A percentile compares a stretch with the other conserved stretches of the same genome.
phyloP scores from a whole-genome alignment of 768 basidiomycete genomes.

The Leucogyrophana mollusca region DNA sequence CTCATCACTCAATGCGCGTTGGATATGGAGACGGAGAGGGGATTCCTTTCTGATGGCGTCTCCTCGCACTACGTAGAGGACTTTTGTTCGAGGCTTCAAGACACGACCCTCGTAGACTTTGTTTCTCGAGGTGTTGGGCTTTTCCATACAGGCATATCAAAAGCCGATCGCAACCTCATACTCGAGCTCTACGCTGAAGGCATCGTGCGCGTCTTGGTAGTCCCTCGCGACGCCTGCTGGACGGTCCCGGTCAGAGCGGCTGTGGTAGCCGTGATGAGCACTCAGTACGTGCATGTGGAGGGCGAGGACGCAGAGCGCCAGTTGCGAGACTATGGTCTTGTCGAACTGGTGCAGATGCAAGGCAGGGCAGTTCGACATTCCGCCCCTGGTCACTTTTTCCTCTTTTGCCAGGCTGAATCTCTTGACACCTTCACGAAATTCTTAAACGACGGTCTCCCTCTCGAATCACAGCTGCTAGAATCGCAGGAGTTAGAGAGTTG shows the following conservation, averaged over 20 bases:
- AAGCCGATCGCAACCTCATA: conserved; percentile 66
- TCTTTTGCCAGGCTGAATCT: conserved; percentile 89
- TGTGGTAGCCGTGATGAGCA: conserved; percentile 87
- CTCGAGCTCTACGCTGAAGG: conserved; percentile 83
- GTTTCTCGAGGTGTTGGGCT: conserved; percentile 86
- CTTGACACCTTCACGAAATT: conserved; percentile 81
- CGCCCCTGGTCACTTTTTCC: conserved; percentile 63
- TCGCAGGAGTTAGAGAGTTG: conserved; percentile 46
- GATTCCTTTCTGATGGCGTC: conserved; percentile 58
- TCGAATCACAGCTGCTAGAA: conserved; percentile 77
- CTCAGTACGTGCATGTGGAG: conserved; percentile 71
- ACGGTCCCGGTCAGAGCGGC: conserved; percentile 80
- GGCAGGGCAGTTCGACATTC: conserved; percentile 72
- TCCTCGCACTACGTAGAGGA: conserved; percentile 57
- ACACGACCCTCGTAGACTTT: conserved; percentile 64
- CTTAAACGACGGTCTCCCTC: conserved; percentile 82
- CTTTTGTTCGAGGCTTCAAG: conserved; percentile 56
- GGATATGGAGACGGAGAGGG: conserved; percentile 63
- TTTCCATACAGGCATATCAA: conserved; percentile 71
- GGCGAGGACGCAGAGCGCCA: conserved; percentile 56
- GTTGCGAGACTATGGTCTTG: conserved; percentile 74
- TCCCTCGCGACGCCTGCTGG: conserved; percentile 86
- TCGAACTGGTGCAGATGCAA: conserved; percentile 91
- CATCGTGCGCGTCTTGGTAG: conserved; percentile 75
- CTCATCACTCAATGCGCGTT: conserved; percentile 86